Percentiles rank a stretch among this genome's conserved stretches.
phyloP scores from a whole-genome alignment of 2,329 filamentous ascomycete species.

The Hirsutella minnesotensis region DNA sequence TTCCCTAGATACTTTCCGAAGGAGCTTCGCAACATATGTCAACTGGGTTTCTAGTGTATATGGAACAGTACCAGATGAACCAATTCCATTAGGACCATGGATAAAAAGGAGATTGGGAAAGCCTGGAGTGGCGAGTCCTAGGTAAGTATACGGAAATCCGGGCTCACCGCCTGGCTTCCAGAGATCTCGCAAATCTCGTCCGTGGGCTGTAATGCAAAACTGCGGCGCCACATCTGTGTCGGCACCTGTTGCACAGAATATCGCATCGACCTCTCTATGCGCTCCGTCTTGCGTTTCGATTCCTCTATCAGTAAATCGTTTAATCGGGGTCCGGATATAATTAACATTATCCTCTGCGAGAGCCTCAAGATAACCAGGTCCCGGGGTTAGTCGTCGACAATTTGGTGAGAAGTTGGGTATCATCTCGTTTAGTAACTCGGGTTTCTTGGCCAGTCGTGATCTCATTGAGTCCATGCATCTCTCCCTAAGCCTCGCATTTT shows the following conservation, averaged over 20 bases:
- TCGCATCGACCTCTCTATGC: slow-evolving; percentile 46
- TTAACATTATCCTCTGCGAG: slow-evolving; percentile 48
- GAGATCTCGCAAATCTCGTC: slow-evolving; percentile 37
- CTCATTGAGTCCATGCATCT: slow-evolving; percentile 38
- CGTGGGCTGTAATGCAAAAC: slow-evolving; percentile 47
- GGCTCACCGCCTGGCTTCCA: slow-evolving; percentile 45
- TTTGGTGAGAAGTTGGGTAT: slow-evolving; percentile 52
- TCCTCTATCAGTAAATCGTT: slow-evolving; percentile 43
- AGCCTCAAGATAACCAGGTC: slow-evolving; percentile 56
- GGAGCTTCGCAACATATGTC: slow-evolving; percentile 51
- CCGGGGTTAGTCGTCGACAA: slow-evolving; percentile 53
- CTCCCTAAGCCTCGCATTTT: slow-evolving; percentile 33
- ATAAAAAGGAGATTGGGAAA: slow-evolving; percentile 60
- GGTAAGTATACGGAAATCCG: slow-evolving; percentile 56
- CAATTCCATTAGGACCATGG: slow-evolving; percentile 47
- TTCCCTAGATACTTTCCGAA: slow-evolving; percentile 55
- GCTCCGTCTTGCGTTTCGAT: slow-evolving; percentile 48
- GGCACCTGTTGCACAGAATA: slow-evolving; percentile 59
- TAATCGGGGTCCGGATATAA: slow-evolving; percentile 45
- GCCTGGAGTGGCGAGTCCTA: slow-evolving; percentile 49
- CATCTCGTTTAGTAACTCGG: slow-evolving; percentile 41
- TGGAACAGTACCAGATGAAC: slow-evolving; percentile 53
- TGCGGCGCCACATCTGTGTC: slow-evolving; percentile 46
- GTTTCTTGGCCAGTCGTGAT: slow-evolving; percentile 37
- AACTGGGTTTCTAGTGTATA: slow-evolving; percentile 55